A percentile compares a stretch with the other conserved stretches of the same genome.
phyloP scores from a whole-genome alignment of 2,329 filamentous ascomycete species.

The Exophiala dermatitidis region DNA sequence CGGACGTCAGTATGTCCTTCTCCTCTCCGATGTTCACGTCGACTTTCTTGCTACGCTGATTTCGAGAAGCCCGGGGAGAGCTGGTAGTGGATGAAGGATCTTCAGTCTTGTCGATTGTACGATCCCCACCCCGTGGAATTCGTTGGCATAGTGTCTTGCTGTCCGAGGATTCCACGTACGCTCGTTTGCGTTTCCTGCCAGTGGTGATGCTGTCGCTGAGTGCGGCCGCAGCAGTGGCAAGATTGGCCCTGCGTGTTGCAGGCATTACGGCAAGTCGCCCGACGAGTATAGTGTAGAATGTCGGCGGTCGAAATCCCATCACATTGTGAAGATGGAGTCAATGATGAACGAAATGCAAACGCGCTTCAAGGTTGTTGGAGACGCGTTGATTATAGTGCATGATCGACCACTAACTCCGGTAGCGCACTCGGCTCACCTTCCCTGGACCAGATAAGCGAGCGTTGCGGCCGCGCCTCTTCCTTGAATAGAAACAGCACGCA shows the following conservation, averaged over 20 bases:
- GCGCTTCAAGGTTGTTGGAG: background rate
- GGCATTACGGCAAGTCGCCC: constrained; percentile 1
- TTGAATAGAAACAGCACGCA: background rate
- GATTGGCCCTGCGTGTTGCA: background rate
- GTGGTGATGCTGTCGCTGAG: background rate
- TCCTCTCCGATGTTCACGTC: constrained; percentile 1
- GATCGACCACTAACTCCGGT: background rate
- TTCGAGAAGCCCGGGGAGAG: background rate
- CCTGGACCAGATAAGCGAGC: background rate
- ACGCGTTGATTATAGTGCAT: background rate
- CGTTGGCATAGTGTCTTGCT: background rate
- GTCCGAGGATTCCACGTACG: background rate
- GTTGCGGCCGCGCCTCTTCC: background rate
- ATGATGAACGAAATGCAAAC: background rate
- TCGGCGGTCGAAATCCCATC: background rate
- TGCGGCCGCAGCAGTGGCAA: background rate
- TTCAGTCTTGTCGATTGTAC: constrained; percentile 1
- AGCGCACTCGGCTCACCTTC: background rate
- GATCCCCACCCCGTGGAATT: constrained; percentile 4
- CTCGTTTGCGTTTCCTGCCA: constrained; percentile 13
- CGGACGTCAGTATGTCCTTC: background rate
- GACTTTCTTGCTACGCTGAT: background rate
- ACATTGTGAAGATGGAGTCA: background rate
- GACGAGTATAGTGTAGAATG: background rate
- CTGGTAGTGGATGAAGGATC: background rate